Conservation (phyloP, 257 asterid species). For the Galeopsis tetrahit region DNA sequence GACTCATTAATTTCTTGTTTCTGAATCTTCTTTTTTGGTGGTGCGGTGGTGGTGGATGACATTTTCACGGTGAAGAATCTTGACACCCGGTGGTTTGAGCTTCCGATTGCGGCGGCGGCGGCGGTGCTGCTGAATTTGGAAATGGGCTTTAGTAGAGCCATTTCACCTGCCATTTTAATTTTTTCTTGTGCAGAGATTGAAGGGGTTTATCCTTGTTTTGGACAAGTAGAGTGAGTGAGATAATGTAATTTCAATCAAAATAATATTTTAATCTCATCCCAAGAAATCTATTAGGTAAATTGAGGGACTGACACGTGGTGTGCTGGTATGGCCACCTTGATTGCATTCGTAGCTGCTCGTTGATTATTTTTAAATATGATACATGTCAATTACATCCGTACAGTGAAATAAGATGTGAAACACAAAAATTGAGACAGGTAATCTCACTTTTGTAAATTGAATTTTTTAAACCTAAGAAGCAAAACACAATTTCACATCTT, state of each 20-base stretch:
- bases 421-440: no score
- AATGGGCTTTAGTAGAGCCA: conserved; percentile 78
- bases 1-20: conserved; percentile 72
- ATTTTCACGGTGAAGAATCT: conserved; percentile 50
- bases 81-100: conserved; percentile 27
- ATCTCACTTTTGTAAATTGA: no score
- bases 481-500: no score
- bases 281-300: conserved; percentile 52
- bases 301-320: conserved; percentile 63
- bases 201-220: neutral
- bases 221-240: neutral
- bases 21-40: conserved; percentile 48
- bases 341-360: conserved; percentile 34
- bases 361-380: no score
- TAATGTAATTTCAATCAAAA: no score
- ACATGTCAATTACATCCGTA: no score
- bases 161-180: conserved; percentile 62
- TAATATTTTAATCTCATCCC: conserved; percentile 64
- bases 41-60: conserved; percentile 56
- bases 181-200: conserved; percentile 2
- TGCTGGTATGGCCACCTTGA: conserved; percentile 42
- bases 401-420: no score
- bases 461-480: no score
- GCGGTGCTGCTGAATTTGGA: conserved; percentile 50
- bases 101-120: conserved; percentile 38